Evolutionary conservation across 169 alveolate species (phyloP).

Genomic region (Cryptosporidium sp.): DNA sequence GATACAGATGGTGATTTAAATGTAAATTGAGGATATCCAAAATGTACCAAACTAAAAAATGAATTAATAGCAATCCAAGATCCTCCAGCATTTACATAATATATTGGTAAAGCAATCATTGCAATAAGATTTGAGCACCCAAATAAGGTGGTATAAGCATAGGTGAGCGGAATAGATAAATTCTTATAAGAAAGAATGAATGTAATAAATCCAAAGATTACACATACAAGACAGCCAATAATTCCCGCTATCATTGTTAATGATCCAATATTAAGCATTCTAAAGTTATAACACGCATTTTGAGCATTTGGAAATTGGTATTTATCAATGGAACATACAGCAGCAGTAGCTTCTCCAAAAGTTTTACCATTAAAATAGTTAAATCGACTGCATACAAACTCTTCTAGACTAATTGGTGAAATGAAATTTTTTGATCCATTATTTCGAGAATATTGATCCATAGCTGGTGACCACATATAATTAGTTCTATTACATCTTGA

Average conservation of each 20-base stretch:
- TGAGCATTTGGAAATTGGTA: conserved; percentile 60
- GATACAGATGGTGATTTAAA: conserved; percentile 60
- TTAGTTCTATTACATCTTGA: conserved; percentile 36
- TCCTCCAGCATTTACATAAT: conserved; percentile 75
- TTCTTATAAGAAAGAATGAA: conserved; percentile 19
- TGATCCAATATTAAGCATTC: conserved; percentile 74
- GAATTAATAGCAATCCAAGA: conserved; percentile 75
- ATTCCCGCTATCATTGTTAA: conserved; percentile 70
- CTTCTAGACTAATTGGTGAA: conserved; percentile 11
- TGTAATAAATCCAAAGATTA: conserved; percentile 53
- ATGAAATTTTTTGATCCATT: neutral
- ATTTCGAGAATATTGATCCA: neutral
- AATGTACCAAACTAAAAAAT: conserved; percentile 57
- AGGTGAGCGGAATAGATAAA: conserved; percentile 34
- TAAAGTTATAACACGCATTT: conserved; percentile 56
- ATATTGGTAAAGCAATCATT: conserved; percentile 50
- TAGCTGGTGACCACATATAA: neutral
- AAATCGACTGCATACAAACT: conserved; percentile 38
- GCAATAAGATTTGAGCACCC: conserved; percentile 73
- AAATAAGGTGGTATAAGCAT: conserved; percentile 66
- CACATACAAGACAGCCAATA: conserved; percentile 44
- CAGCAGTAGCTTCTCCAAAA: conserved; percentile 42
- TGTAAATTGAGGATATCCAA: conserved; percentile 63
- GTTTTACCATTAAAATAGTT: conserved; percentile 54
- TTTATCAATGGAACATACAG: conserved; percentile 56